Evolutionary conservation across 1,284 basidiomycete species (phyloP).

Genomic region (Salmacisia buchloeana): DNA sequence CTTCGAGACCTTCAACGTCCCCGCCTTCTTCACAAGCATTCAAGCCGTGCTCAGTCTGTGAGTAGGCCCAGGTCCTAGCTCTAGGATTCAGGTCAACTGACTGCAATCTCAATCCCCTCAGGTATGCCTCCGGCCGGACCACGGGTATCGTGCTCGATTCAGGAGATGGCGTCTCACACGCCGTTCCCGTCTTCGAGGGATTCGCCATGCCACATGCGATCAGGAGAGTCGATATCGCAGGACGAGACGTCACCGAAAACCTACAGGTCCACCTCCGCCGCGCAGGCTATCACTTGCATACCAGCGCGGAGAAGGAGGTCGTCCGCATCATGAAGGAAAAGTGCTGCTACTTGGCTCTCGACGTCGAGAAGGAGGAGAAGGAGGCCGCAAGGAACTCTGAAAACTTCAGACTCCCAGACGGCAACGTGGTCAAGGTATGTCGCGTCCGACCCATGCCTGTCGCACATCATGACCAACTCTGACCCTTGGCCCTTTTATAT

Average conservation of each 20-base stretch:
- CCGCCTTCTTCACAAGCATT: slow-evolving; percentile 91
- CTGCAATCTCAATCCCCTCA: slow-evolving; percentile 51
- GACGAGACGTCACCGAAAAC: slow-evolving; percentile 89
- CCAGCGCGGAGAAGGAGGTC: slow-evolving; percentile 93
- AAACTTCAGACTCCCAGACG: slow-evolving; percentile 91
- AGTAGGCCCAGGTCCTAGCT: too few species aligned
- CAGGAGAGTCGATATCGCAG: slow-evolving; percentile 87
- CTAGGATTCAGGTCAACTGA: too few species aligned
- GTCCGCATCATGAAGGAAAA: slow-evolving; percentile 98
- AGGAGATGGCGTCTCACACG: slow-evolving; percentile 96
- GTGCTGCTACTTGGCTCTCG: slow-evolving; percentile 86
- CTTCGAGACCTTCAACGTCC: slow-evolving; percentile 99
- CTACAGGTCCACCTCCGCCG: slow-evolving; percentile 90
- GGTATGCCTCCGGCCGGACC: slow-evolving; percentile 97
- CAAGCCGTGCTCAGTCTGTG: slow-evolving; percentile 95
- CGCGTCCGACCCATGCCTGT: slow-evolving; percentile 9
- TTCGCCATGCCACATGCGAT: slow-evolving; percentile 99
- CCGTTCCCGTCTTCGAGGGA: slow-evolving; percentile 97
- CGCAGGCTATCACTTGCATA: slow-evolving; percentile 88
- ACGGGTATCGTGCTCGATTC: slow-evolving; percentile 98
- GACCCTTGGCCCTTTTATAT: slow-evolving; percentile 13
- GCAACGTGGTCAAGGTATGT: slow-evolving; percentile 79
- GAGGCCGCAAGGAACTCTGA: slow-evolving; percentile 60
- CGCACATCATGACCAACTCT: neutral
- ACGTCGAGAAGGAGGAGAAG: slow-evolving; percentile 91